phyloP scores from a whole-genome alignment of 2,329 filamentous ascomycete species.

The Aspergillus sp. region DNA sequence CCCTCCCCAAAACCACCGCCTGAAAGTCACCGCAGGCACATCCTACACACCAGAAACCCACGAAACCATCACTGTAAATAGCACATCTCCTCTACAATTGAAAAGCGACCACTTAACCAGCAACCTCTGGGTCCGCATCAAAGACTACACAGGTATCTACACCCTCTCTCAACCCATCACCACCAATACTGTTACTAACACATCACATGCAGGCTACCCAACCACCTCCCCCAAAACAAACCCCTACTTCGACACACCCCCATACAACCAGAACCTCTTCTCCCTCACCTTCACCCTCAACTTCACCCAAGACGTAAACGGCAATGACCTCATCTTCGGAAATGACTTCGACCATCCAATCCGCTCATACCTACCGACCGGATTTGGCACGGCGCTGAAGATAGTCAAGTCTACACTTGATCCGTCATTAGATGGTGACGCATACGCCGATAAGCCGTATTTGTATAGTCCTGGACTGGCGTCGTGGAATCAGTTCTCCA shows the following conservation, averaged over 20 bases:
- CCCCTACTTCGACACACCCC: slow-evolving; percentile 72
- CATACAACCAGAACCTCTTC: slow-evolving; percentile 78
- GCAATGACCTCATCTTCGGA: slow-evolving; percentile 79
- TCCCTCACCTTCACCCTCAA: slow-evolving; percentile 78
- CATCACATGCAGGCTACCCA: slow-evolving; percentile 63
- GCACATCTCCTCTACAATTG: slow-evolving; percentile 62
- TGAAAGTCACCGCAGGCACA: slow-evolving; percentile 79
- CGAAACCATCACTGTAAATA: slow-evolving; percentile 74
- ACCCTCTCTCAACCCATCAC: too few relatives aligned
- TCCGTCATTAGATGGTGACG: slow-evolving; percentile 85
- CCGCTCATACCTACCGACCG: slow-evolving; percentile 78
- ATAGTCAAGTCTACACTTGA: slow-evolving; percentile 91
- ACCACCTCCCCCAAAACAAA: slow-evolving; percentile 67
- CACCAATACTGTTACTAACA: neutral
- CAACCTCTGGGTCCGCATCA: slow-evolving; percentile 73
- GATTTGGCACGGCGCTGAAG: slow-evolving; percentile 80
- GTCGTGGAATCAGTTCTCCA: slow-evolving; percentile 73
- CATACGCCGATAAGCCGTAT: slow-evolving; percentile 82
- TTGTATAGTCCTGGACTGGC: slow-evolving; percentile 81
- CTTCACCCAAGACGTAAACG: slow-evolving; percentile 68
- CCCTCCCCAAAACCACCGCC: slow-evolving; percentile 57
- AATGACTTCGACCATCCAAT: slow-evolving; percentile 96
- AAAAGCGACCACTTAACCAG: slow-evolving; percentile 65
- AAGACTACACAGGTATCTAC: slow-evolving; percentile 54
- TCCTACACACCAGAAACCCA: slow-evolving; percentile 75